Base-by-base conservation (phyloP, 306 rosid species). In the Echinosophora koreensis region DNA sequence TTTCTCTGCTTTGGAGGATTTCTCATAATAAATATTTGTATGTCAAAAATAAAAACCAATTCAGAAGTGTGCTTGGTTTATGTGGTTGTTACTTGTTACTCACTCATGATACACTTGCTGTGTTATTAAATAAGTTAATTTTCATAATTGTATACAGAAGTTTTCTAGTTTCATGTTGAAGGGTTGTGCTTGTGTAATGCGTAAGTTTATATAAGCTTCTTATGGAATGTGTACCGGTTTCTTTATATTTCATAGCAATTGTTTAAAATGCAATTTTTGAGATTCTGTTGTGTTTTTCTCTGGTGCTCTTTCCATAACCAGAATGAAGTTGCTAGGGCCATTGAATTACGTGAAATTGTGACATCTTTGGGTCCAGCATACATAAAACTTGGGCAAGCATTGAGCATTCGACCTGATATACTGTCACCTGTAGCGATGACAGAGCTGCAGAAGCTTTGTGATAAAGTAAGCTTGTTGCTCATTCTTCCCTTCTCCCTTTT, bases 321-420 rank as follows among this genome's bases (percentile, higher is more conserved):
- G 98, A 92, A 92, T 87, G 98, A 94, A 84, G 98, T 94, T 69
- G 90, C 96, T 10, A 89, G 98, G 84, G 98, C 98, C 22, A 94
- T 94, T 71, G 98, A 90, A 72, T 68, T 92, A 58, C 88, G 98
- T 81, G 98, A 94, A 87, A 94, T 94, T 65, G 98, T 95, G 49
- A 95, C 98, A 74, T 95, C 98, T 74, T 86, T 95, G 90, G 98
- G 98, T 88, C 98, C 98, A 38, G 98, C 98, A 4, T 95, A 95
- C 81, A 92, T 95, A 71, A 95, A 95, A 87, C 97, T 92, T 73
- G 98, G 98, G 57, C 98, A 95, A 90, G 98, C 98, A 50, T 86
- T 95, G 90, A 95, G 98, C 76, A 95, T 95, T 77, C 91, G 97
- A 56, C 98, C 98, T 49, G 98, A 95, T 88, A 87, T 95, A 61